phyloP scores from a whole-genome alignment of 768 basidiomycete species.

The Russula vinacea region DNA sequence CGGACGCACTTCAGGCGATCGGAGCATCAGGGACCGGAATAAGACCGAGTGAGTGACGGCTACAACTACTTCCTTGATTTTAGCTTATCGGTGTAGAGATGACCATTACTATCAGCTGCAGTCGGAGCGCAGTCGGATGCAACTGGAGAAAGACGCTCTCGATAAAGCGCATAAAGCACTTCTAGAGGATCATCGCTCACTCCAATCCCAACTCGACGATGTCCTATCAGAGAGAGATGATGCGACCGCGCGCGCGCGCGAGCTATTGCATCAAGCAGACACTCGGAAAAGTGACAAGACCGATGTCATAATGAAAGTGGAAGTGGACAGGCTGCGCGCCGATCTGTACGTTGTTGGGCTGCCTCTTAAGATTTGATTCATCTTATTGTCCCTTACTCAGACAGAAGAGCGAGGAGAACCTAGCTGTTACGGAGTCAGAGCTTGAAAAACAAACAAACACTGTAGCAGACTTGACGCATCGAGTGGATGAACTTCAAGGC shows the following conservation, averaged over 20 bases:
- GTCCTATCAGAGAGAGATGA: constrained; percentile 76
- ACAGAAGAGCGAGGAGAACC: constrained; percentile 91
- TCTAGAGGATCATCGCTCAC: constrained; percentile 66
- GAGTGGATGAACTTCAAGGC: constrained; percentile 75
- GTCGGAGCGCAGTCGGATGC: constrained; percentile 70
- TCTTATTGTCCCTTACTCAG: constrained; percentile 47
- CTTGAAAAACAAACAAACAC: constrained; percentile 72
- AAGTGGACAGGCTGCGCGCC: constrained; percentile 74
- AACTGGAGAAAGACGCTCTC: constrained; percentile 82
- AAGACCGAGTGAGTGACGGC: constrained; percentile 72
- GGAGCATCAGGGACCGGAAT: constrained; percentile 51
- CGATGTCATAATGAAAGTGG: constrained; percentile 71
- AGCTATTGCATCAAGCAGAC: constrained; percentile 57
- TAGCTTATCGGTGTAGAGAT: constrained; percentile 49
- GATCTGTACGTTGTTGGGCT: constrained; percentile 67
- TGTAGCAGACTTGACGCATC: constrained; percentile 70
- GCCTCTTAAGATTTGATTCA: constrained; percentile 16
- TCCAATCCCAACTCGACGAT: constrained; percentile 80
- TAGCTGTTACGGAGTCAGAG: constrained; percentile 76
- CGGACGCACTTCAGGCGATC: constrained; percentile 45
- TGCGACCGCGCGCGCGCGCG: constrained; percentile 56
- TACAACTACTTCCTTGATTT: background rate
- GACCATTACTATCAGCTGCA: constrained; percentile 88
- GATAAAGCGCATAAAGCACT: constrained; percentile 77
- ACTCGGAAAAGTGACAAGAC: constrained; percentile 62